Conservation (phyloP, 495 filamentous ascomycete species). For the Penicillium waksmanii region DNA sequence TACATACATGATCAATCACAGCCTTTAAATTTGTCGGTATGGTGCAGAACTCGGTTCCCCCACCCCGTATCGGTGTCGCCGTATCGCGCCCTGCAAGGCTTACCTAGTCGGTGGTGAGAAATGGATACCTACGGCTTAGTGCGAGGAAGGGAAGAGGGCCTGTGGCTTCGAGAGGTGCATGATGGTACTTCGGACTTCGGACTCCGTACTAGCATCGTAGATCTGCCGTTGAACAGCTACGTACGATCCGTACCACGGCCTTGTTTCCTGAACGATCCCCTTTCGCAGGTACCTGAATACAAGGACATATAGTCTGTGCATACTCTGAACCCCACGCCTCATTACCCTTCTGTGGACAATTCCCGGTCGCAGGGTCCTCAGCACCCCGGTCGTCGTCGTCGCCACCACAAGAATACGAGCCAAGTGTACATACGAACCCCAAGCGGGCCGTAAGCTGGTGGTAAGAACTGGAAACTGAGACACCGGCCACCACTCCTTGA, state of each 20-base stretch:
- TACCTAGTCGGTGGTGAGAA: not conserved
- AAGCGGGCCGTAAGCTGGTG: not conserved
- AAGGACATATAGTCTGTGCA: not conserved
- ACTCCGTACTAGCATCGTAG: not conserved
- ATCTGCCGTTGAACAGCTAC: not conserved
- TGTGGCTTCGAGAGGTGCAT: not conserved
- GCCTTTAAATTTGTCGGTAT: too few relatives aligned
- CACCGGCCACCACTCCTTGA: not conserved
- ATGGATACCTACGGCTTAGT: not conserved
- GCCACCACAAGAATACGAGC: not conserved
- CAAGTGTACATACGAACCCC: not conserved
- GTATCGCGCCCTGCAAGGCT: slow-evolving; percentile 15
- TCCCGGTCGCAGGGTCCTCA: not conserved
- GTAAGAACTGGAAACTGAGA: slow-evolving; percentile 1
- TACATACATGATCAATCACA: too few relatives aligned
- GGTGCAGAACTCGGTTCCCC: slow-evolving; percentile 8
- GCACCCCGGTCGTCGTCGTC: not conserved
- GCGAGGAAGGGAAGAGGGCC: not conserved
- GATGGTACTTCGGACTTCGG: not conserved
- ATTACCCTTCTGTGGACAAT: too few relatives aligned
- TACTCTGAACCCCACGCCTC: not conserved
- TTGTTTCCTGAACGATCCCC: too few relatives aligned
- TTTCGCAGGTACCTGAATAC: not conserved
- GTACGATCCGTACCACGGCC: too few relatives aligned
- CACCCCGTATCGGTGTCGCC: slow-evolving; percentile 19